These are phyloP conservation scores for Cicer chorassanicum DNA, from an alignment of 306 rosid species.

Conservation along the genomic window DNA sequence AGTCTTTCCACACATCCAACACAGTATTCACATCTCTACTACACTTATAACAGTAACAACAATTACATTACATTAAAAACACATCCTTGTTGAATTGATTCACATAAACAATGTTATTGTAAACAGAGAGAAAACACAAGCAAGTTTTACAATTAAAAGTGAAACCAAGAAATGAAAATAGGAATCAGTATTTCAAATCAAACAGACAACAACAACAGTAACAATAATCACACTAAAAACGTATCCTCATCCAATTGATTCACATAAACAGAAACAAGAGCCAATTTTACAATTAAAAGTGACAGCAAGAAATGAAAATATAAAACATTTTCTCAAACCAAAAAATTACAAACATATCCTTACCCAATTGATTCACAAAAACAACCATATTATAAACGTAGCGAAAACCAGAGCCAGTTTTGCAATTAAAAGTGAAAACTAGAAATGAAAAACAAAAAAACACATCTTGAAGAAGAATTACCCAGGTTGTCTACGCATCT, in stretches of 20 bases:
- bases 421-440: neutral
- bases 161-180: neutral
- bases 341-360: neutral
- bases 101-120: neutral
- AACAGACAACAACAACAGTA: neutral
- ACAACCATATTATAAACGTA: neutral
- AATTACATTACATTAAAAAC: neutral
- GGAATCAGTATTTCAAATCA: neutral
- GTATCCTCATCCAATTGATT: neutral
- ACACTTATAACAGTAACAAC: too few species aligned
- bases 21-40: too few species aligned
- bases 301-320: neutral
- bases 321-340: neutral
- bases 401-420: neutral
- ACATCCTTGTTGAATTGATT: neutral
- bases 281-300: neutral
- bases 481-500: slow-evolving; percentile 99
- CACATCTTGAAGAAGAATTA: slow-evolving; percentile 27
- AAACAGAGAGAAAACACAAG: neutral
- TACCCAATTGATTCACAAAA: neutral
- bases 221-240: neutral
- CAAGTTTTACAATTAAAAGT: neutral
- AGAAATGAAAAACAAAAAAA: neutral
- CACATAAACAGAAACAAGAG: neutral
- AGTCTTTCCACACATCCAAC: too few species aligned